Evolutionary conservation across 1,284 basidiomycete genomes (phyloP).

Genomic region (Microbotryomycetes sp.): DNA sequence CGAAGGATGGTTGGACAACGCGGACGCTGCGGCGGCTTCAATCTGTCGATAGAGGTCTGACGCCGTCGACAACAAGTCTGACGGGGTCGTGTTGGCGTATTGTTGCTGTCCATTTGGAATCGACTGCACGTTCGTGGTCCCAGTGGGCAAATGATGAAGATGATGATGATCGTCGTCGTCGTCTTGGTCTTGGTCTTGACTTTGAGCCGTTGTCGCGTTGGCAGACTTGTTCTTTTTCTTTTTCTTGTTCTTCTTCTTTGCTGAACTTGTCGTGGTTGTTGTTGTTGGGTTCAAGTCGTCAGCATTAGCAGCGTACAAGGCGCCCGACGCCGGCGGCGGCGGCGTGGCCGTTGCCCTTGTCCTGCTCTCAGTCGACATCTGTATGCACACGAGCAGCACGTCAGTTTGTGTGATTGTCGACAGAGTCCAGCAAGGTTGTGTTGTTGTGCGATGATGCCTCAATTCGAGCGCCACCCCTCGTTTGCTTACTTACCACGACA

Average conservation of each 20-base stretch:
- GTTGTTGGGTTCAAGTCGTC: background rate
- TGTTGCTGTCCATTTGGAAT: background rate
- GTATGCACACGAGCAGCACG: background rate
- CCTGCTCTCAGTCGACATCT: background rate
- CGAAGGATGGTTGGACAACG: conserved; percentile 28
- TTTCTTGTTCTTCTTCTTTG: conserved; percentile 22
- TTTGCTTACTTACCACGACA: no score
- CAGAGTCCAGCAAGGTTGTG: no score
- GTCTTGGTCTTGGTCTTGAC: background rate
- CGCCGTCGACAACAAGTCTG: conserved; percentile 52
- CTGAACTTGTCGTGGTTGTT: background rate
- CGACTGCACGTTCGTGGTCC: background rate
- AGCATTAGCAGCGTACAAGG: background rate
- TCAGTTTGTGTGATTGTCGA: no score
- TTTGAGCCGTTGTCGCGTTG: background rate
- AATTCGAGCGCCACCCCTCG: no score
- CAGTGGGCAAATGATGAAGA: conserved; percentile 3
- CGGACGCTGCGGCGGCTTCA: conserved; percentile 47
- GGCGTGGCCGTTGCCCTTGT: background rate
- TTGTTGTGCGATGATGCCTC: no score
- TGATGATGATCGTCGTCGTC: conserved; percentile 15
- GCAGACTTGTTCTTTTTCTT: conserved; percentile 18
- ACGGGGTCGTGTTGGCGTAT: conserved; percentile 18
- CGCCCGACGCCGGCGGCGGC: background rate
- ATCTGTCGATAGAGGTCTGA: conserved; percentile 55